Conservation (phyloP, 2,329 filamentous ascomycete genomes). For the Erysiphe neolycopersici region DNA sequence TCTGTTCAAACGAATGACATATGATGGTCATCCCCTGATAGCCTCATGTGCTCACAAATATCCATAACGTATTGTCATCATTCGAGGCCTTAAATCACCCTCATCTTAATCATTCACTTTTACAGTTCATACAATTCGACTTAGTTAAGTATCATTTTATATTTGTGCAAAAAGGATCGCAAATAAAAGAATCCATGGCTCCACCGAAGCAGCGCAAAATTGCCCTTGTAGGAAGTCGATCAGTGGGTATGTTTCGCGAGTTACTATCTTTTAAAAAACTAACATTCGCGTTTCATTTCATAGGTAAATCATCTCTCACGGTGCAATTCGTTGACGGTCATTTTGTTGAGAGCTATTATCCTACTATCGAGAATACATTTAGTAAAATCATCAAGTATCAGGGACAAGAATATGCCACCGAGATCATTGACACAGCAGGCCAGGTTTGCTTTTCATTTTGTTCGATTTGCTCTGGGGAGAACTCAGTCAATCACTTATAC, state of each 20-base stretch:
- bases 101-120: too few species aligned
- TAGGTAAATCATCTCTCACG: slow-evolving; percentile 91
- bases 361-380: slow-evolving; percentile 97
- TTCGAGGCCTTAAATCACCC: too few species aligned
- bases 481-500: too few species aligned
- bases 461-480: neutral
- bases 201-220: slow-evolving; percentile 68
- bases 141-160: too few species aligned
- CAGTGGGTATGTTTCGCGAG: slow-evolving; percentile 37
- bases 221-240: slow-evolving; percentile 82
- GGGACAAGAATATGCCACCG: slow-evolving; percentile 76
- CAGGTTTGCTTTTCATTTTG: slow-evolving; percentile 29
- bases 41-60: too few species aligned
- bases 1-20: too few species aligned
- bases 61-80: too few species aligned
- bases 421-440: slow-evolving; percentile 95
- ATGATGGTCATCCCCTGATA: too few species aligned
- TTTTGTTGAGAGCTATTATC: slow-evolving; percentile 98
- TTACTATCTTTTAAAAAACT: too few species aligned
- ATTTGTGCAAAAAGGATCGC: too few species aligned
- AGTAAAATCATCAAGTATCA: slow-evolving; percentile 85
- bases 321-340: slow-evolving; percentile 94
- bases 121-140: too few species aligned
- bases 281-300: slow-evolving; percentile 1
- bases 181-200: slow-evolving; percentile 5